A percentile compares a stretch with the other conserved stretches of the same genome.
Conservation (phyloP, 768 basidiomycete species). For the Mycena sanguinolenta region DNA sequence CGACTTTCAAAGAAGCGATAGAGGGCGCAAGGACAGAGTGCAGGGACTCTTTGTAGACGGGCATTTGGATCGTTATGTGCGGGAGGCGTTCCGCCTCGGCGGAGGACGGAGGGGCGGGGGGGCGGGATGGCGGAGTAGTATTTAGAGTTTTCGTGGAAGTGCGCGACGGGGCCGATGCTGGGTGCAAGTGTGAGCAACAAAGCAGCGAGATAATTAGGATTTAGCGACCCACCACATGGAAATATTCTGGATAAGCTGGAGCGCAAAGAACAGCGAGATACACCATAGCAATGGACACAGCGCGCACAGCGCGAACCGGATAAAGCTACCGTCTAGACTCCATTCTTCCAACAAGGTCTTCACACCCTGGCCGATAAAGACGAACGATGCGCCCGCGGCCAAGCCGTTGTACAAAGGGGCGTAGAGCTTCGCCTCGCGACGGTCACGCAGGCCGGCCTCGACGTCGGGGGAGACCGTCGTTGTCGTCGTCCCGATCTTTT, state of each 20-base stretch:
- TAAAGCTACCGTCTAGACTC: constrained; percentile 68
- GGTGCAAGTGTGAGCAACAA: constrained; percentile 57
- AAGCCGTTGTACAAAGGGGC: constrained; percentile 80
- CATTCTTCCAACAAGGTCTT: constrained; percentile 75
- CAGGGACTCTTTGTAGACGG: constrained; percentile 88
- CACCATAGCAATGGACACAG: constrained; percentile 79
- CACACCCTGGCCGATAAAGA: constrained; percentile 76
- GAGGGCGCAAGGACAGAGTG: constrained; percentile 79
- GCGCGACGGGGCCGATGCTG: constrained; percentile 82
- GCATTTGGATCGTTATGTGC: constrained; percentile 86
- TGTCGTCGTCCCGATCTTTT: constrained; percentile 58
- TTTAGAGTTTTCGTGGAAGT: constrained; percentile 83
- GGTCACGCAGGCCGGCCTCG: constrained; percentile 40
- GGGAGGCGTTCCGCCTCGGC: constrained; percentile 74
- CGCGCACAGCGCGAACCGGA: constrained; percentile 73
- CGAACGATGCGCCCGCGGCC: constrained; percentile 69
- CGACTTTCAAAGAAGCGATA: constrained; percentile 81
- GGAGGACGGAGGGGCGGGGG: too few species aligned
- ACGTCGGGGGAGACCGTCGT: constrained; percentile 43
- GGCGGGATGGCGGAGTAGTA: constrained; percentile 84
- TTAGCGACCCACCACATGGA: constrained; percentile 74
- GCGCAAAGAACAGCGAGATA: constrained; percentile 81
- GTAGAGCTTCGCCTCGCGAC: constrained; percentile 58
- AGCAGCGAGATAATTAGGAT: constrained; percentile 39
- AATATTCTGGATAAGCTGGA: constrained; percentile 79